Evolutionary conservation across 495 filamentous ascomycete genomes (phyloP).

Genomic region (Trypethelium eluteriae): DNA sequence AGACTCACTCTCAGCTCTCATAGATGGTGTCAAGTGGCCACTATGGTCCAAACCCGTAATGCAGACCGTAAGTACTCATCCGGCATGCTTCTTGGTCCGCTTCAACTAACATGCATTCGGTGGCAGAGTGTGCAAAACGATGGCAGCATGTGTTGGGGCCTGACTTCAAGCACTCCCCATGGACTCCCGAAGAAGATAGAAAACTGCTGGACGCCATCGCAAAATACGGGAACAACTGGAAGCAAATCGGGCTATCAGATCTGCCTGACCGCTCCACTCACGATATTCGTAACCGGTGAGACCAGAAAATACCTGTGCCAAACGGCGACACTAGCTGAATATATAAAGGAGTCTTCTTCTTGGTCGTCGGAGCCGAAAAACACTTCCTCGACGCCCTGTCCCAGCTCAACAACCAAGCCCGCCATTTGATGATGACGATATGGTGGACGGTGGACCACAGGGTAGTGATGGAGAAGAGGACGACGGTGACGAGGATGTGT

Average conservation of each 20-base stretch:
- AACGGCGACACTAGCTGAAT: neutral
- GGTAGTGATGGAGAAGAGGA: neutral
- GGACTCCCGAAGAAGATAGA: neutral
- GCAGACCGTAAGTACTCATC: neutral
- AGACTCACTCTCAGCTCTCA: neutral
- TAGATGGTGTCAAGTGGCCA: neutral
- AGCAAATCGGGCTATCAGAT: neutral
- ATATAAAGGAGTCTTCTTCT: neutral
- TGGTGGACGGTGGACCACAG: neutral
- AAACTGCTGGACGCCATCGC: neutral
- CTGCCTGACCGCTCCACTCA: neutral
- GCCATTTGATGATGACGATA: neutral
- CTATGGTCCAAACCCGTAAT: neutral
- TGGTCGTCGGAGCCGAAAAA: neutral
- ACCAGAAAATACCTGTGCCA: neutral
- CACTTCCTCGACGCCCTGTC: neutral
- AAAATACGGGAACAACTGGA: neutral
- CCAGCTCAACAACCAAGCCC: neutral
- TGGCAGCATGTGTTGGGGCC: neutral
- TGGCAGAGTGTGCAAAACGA: neutral
- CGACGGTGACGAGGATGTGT: neutral
- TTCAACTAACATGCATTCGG: neutral
- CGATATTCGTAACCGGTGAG: neutral
- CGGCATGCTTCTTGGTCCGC: neutral
- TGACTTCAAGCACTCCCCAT: neutral